phyloP scores from a whole-genome alignment of 345 rosid species.

The Murraya paniculata region DNA sequence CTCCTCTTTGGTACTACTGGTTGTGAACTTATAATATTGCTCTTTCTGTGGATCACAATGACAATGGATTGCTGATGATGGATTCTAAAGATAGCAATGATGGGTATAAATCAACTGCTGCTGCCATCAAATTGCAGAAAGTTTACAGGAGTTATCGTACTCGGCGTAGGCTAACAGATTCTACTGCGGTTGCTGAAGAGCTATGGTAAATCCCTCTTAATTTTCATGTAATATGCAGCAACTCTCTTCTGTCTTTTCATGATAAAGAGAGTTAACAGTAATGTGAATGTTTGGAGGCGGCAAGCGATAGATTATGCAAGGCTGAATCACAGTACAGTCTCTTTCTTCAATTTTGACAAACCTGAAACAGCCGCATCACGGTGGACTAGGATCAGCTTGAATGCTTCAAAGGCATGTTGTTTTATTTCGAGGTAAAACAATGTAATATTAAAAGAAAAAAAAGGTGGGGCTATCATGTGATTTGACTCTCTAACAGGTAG shows the following conservation, averaged over 20 bases:
- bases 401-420: conserved; percentile 32
- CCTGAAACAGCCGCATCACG: conserved; percentile 33
- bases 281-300: conserved; percentile 25
- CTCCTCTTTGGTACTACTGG: neutral
- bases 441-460: neutral
- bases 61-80: conserved; percentile 7
- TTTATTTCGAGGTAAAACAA: neutral
- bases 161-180: conserved; percentile 34
- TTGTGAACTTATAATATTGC: neutral
- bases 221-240: neutral
- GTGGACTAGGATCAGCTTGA: conserved; percentile 32
- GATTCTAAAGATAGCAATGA: neutral
- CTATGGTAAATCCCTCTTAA: conserved; percentile 22
- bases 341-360: conserved; percentile 36
- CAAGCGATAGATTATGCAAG: conserved; percentile 36
- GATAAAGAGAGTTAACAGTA: neutral
- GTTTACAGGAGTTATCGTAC: conserved; percentile 38
- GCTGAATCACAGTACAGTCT: conserved; percentile 34
- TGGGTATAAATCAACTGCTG: neutral
- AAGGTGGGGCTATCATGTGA: neutral
- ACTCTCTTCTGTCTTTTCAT: neutral
- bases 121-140: conserved; percentile 40
- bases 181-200: conserved; percentile 41
- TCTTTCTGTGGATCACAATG: neutral
- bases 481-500: conserved; percentile 18